A percentile compares a stretch with the other conserved stretches of the same genome.
These are phyloP conservation scores for Starmera caribaea DNA, from an alignment of 805 yeast species.

Conservation along the genomic window DNA sequence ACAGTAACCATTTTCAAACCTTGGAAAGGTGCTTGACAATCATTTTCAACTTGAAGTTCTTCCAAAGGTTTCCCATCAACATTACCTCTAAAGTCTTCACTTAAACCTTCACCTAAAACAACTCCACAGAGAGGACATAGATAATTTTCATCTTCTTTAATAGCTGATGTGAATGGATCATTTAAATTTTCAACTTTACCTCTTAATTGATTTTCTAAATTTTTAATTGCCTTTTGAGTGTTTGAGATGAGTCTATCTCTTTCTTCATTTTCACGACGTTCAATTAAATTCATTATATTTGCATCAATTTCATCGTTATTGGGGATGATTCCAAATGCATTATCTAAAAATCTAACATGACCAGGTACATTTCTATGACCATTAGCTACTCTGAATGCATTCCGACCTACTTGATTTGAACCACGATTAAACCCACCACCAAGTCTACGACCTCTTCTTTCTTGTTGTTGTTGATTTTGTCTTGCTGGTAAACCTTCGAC, in stretches of 20 bases:
- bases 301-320: constrained; percentile 6
- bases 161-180: constrained; percentile 14
- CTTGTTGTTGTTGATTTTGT: no score
- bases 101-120: constrained; percentile 65
- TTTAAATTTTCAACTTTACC: constrained; percentile 1
- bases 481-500: no score
- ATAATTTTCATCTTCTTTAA: constrained; percentile 27
- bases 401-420: no score
- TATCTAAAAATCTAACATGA: no score
- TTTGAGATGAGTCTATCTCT: constrained; percentile 5
- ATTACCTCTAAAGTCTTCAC: constrained; percentile 34
- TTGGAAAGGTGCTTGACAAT: constrained; percentile 59
- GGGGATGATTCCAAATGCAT: no score
- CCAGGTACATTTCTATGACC: no score
- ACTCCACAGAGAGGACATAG: constrained; percentile 66
- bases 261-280: constrained; percentile 10
- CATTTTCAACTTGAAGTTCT: constrained; percentile 21
- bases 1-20: constrained; percentile 38
- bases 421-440: no score
- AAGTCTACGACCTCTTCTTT: no score
- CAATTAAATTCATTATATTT: constrained; percentile 8
- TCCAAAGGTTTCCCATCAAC: constrained; percentile 18
- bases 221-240: constrained; percentile 7
- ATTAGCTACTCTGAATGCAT: no score
- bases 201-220: not conserved